Evolutionary conservation across 2,329 filamentous ascomycete genomes (phyloP).

Genomic region (Aspergillus viridinutans): DNA sequence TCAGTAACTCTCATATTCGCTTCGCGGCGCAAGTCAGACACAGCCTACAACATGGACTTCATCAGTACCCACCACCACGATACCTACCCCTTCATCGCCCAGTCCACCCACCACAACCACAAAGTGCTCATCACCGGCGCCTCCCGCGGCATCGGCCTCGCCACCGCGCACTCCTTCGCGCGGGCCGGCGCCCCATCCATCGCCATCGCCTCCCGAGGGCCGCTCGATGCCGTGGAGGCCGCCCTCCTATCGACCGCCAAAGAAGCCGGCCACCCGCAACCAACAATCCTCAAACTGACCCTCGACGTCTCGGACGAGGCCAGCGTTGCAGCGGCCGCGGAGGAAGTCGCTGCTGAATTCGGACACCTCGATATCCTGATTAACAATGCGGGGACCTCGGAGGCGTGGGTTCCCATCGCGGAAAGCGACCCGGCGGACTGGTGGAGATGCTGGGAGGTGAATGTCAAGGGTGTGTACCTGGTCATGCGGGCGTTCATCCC

Average conservation of each 20-base stretch:
- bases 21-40: no score
- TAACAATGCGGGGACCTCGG: slow-evolving; percentile 32
- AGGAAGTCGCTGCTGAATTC: slow-evolving; percentile 27
- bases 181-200: slow-evolving; percentile 36
- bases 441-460: slow-evolving; percentile 20
- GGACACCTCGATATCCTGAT: slow-evolving; percentile 33
- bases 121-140: slow-evolving; percentile 38
- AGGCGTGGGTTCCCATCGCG: slow-evolving; percentile 10
- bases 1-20: background rate
- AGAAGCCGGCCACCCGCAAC: slow-evolving; percentile 2
- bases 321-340: slow-evolving; percentile 29
- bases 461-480: slow-evolving; percentile 15
- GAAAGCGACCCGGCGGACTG: slow-evolving; percentile 15
- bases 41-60: background rate
- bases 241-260: background rate
- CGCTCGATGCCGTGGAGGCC: background rate
- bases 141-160: slow-evolving; percentile 31
- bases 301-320: slow-evolving; percentile 31
- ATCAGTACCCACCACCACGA: slow-evolving; percentile 20
- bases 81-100: slow-evolving; percentile 29
- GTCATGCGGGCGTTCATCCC: slow-evolving; percentile 19
- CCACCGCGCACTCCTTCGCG: slow-evolving; percentile 31
- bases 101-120: slow-evolving; percentile 24
- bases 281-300: slow-evolving; percentile 28
- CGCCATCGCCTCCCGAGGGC: slow-evolving; percentile 23